phyloP scores from a whole-genome alignment of 2,329 filamentous ascomycete genomes.

The Ambrosiella cleistominuta region DNA sequence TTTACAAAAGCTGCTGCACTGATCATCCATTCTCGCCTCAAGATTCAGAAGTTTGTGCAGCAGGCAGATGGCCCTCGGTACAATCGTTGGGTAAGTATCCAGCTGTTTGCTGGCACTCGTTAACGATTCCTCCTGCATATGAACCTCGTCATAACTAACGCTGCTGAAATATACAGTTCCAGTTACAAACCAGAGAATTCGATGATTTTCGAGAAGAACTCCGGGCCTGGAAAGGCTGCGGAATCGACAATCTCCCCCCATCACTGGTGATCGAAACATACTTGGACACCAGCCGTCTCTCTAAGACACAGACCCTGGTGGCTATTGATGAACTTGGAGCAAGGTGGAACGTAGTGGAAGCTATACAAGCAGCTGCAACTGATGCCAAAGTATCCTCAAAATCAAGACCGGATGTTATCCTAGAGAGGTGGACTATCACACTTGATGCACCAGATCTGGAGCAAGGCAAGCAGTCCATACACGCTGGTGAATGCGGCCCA shows the following conservation, averaged over 20 bases:
- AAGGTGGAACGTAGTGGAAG: slow-evolving; percentile 79
- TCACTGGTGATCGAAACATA: slow-evolving; percentile 83
- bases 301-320: slow-evolving; percentile 71
- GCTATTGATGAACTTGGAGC: slow-evolving; percentile 78
- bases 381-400: slow-evolving; percentile 19
- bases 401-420: slow-evolving; percentile 53
- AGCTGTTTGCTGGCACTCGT: background rate
- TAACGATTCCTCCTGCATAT: background rate
- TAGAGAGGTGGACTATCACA: slow-evolving; percentile 73
- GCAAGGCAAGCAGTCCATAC: background rate
- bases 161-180: slow-evolving; percentile 47
- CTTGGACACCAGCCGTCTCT: slow-evolving; percentile 61
- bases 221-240: slow-evolving; percentile 62
- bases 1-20: slow-evolving; percentile 74
- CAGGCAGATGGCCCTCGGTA: slow-evolving; percentile 35
- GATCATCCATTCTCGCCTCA: slow-evolving; percentile 64
- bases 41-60: slow-evolving; percentile 35
- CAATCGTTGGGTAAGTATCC: slow-evolving; percentile 65
- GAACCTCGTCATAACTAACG: slow-evolving; percentile 5
- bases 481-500: slow-evolving; percentile 23
- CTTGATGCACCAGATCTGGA: slow-evolving; percentile 14
- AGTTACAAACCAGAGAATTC: slow-evolving; percentile 84
- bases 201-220: slow-evolving; percentile 73
- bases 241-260: slow-evolving; percentile 61
- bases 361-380: slow-evolving; percentile 45